Base-by-base conservation (phyloP, 352 stramenopile species). In the Lagenidium sp. region DNA sequence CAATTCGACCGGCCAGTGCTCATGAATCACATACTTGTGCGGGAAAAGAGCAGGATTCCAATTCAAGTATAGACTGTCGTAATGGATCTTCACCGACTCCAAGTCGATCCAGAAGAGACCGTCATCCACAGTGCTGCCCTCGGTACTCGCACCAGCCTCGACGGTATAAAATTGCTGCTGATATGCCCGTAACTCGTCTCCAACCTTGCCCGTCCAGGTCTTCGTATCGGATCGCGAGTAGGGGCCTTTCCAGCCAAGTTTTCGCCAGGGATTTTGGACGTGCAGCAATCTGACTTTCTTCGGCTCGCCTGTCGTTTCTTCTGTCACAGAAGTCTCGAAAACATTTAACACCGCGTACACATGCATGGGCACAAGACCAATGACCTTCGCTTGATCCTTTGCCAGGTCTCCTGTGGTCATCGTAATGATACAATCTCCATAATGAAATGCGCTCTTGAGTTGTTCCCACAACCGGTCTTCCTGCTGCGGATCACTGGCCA, bases 91-190 rank as follows among this genome's bases (percentile, higher is more conserved):
- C 5, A 98, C 71, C 24, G 95, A 96, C 5, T 92, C 75, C 52
- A 95, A 95, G 47, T 96, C 82, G 43, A 98, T 98, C 86, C 89
- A 98, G 57, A 98, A 98, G 10, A 98, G 70, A 2, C 95, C 95
- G 51, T 98, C 86, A 50, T 98, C 94, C n/a, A 25, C 45, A 23
- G 44, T 38, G 19, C 12, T 24, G 6, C n/a, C 37, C 40, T 36
- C 24, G 10, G 49, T 53, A 32, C 29, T 30, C 32, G 1, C 28
- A 31, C 19, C 6, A 15, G 36, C 25, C 28, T 36, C 36, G 22
- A 44, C 46, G 22, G 34, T 42, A 52, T 85, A 84, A 19, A 75
- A 77, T 23, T 84, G 65, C 4, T 45, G 38, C 30, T 85, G 60
- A 38, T 85, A 82, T 6, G 41, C 41, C 6, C 69, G 67, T 5